Conservation (phyloP, 2,329 filamentous ascomycete genomes). For the Exophiala alcalophila region DNA sequence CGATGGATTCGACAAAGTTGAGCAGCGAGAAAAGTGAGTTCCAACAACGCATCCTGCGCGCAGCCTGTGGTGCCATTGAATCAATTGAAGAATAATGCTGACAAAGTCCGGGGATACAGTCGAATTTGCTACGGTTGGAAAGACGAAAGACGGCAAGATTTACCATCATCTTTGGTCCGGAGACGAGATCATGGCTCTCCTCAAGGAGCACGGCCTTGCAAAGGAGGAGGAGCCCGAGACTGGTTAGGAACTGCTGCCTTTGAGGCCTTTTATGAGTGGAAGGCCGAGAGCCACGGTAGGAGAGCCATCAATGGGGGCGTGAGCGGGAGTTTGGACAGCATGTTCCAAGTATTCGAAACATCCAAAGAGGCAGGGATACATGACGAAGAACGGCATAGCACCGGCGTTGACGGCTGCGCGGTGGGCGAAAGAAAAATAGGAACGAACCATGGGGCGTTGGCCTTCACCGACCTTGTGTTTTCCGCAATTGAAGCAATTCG, state of each 20-base stretch:
- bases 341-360: constrained; percentile 1
- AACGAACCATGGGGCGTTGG: too few species aligned
- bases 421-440: background rate
- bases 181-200: constrained; percentile 88
- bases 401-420: constrained; percentile 21
- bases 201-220: constrained; percentile 93
- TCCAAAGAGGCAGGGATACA: constrained; percentile 11
- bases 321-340: background rate
- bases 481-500: too few species aligned
- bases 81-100: background rate
- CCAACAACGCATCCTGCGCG: constrained; percentile 4
- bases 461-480: too few species aligned
- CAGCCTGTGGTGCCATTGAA: too few species aligned
- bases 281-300: background rate
- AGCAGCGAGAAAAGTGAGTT: constrained; percentile 96
- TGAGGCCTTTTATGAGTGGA: background rate
- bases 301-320: background rate
- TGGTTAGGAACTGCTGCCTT: constrained; percentile 36
- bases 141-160: constrained; percentile 91
- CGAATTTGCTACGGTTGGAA: constrained; percentile 96
- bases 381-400: constrained; percentile 23
- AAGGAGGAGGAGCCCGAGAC: constrained; percentile 74
- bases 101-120: constrained; percentile 54
- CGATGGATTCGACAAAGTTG: constrained; percentile 98
- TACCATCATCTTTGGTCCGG: constrained; percentile 97